phyloP scores from a whole-genome alignment of 139 green algal genomes.

The Chlamydomonas sp. region DNA sequence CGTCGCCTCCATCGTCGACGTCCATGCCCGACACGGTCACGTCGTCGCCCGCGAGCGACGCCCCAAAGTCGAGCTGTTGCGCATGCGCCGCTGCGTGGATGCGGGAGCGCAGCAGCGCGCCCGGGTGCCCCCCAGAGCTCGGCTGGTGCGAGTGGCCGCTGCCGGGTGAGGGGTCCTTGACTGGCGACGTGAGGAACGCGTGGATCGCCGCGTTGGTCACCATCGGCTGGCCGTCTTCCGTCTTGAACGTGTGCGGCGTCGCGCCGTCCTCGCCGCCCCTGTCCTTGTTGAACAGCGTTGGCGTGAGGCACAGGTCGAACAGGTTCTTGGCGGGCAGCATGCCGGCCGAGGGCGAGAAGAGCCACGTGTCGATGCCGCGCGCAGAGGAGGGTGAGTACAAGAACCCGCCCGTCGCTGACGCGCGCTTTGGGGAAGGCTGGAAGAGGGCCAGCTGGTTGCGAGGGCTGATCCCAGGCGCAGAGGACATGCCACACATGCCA shows the following conservation, averaged over 20 bases:
- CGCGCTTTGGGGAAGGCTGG: slow-evolving; percentile 10
- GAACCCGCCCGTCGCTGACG: background rate
- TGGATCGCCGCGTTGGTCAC: background rate
- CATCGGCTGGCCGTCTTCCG: background rate
- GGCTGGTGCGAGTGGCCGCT: too few species aligned
- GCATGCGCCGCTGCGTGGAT: too few species aligned
- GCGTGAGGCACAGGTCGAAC: too few species aligned
- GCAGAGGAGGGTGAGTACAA: background rate
- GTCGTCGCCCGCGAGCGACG: background rate
- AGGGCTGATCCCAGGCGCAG: too few species aligned
- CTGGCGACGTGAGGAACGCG: background rate
- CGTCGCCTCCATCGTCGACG: too few species aligned
- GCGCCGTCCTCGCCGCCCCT: background rate
- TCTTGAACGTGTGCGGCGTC: background rate
- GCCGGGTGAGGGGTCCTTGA: background rate
- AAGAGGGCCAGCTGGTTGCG: slow-evolving; percentile 1
- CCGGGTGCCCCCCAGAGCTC: too few species aligned
- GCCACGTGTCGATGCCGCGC: background rate
- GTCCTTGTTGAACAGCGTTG: too few species aligned
- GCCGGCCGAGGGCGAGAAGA: background rate
- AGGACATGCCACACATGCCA: too few species aligned
- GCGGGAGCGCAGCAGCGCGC: too few species aligned
- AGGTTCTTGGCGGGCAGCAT: background rate
- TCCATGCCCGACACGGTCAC: slow-evolving; percentile 2
- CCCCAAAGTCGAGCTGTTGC: background rate